Percentiles rank a stretch among this genome's conserved stretches.
phyloP scores from a whole-genome alignment of 2,329 filamentous ascomycete species.

The Xylaria sp. region DNA sequence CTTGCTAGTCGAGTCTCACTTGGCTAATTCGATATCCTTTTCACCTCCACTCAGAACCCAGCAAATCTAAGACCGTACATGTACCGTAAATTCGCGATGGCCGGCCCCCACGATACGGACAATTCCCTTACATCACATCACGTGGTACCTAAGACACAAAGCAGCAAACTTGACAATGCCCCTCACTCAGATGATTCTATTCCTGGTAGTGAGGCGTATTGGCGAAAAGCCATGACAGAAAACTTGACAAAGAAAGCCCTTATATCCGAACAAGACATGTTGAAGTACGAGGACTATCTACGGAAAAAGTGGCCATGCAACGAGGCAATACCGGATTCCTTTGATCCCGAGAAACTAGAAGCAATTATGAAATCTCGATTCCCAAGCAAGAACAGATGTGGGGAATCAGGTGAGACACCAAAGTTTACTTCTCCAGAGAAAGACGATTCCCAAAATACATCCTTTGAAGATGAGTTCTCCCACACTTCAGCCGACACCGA shows the following conservation, averaged over 20 bases:
- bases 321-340: slow-evolving; percentile 31
- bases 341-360: slow-evolving; percentile 36
- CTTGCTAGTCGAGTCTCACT: slow-evolving; percentile 8
- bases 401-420: not conserved
- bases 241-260: not conserved
- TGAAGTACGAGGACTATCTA: slow-evolving; percentile 28
- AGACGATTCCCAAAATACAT: not conserved
- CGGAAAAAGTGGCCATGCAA: slow-evolving; percentile 31
- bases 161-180: not conserved
- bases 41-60: not conserved
- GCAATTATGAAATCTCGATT: slow-evolving; percentile 5
- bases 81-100: not conserved
- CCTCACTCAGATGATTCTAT: not conserved
- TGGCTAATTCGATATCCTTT: not conserved
- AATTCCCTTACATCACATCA: not conserved
- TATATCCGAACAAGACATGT: slow-evolving; percentile 18
- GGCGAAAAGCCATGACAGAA: not conserved
- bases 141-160: not conserved
- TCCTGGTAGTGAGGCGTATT: slow-evolving; percentile 14
- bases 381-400: not conserved
- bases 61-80: not conserved
- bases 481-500: not conserved
- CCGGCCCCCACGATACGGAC: not conserved
- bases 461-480: not conserved
- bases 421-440: not conserved